Evolutionary conservation across 108 stramenopile genomes (phyloP).

Genomic region (Schizochytrium sp.): DNA sequence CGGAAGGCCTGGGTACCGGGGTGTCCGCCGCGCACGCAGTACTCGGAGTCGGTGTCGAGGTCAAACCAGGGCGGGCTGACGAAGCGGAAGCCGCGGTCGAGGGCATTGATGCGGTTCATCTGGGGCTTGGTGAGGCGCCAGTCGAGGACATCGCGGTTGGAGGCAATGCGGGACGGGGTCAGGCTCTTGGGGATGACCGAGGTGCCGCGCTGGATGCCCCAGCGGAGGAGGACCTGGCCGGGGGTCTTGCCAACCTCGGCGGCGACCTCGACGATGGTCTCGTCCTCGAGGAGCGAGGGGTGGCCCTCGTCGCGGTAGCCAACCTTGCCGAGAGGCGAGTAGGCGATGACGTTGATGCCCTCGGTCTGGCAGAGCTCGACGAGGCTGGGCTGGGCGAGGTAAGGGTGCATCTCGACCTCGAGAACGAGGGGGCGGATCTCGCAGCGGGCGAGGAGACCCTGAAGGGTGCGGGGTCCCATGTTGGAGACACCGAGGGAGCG

Average conservation of each 20-base stretch:
- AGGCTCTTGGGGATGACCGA: slow-evolving; percentile 76
- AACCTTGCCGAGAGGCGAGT: slow-evolving; percentile 52
- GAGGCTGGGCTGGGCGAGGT: slow-evolving; percentile 36
- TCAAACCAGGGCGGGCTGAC: slow-evolving; percentile 12
- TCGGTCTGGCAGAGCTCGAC: slow-evolving; percentile 48
- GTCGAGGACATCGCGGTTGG: slow-evolving; percentile 80
- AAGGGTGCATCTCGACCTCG: slow-evolving; percentile 65
- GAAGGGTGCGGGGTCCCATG: slow-evolving; percentile 45
- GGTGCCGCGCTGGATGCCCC: slow-evolving; percentile 81
- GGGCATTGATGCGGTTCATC: slow-evolving; percentile 52
- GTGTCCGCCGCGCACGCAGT: neutral
- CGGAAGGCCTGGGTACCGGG: slow-evolving; percentile 14
- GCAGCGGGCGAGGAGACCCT: slow-evolving; percentile 34
- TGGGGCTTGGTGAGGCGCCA: slow-evolving; percentile 62
- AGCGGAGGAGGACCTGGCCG: slow-evolving; percentile 79
- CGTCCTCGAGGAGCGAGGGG: slow-evolving; percentile 22
- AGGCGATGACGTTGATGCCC: slow-evolving; percentile 60
- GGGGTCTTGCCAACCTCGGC: slow-evolving; percentile 47
- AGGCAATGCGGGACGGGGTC: slow-evolving; percentile 68
- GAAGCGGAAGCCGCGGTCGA: slow-evolving; percentile 19
- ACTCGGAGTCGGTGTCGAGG: neutral
- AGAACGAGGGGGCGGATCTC: slow-evolving; percentile 37
- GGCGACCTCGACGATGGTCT: slow-evolving; percentile 55
- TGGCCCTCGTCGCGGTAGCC: slow-evolving; percentile 42
- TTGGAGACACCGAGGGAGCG: slow-evolving; percentile 55